Evolutionary conservation across 2,329 filamentous ascomycete species (phyloP).

Genomic region (Cordyceps javanica): DNA sequence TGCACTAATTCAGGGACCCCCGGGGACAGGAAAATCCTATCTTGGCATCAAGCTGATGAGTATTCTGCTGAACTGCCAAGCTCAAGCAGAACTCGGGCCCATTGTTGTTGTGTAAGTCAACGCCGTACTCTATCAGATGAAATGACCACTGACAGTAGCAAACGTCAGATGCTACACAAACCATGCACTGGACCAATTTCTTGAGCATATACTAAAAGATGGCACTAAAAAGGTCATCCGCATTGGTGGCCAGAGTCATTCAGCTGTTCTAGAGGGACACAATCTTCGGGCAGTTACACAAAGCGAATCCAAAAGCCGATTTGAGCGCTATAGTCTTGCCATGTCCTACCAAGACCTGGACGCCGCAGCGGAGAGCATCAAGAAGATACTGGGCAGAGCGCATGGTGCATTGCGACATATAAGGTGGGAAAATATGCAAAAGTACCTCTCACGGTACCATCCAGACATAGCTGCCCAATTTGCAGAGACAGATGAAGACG

Average conservation of each 20-base stretch:
- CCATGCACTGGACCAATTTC: conserved; percentile 44
- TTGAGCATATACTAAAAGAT: conserved; percentile 48
- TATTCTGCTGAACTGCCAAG: conserved; percentile 40
- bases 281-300: conserved; percentile 1
- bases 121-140: conserved; percentile 27
- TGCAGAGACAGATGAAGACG: not conserved
- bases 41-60: conserved; percentile 52
- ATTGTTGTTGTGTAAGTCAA: conserved; percentile 30
- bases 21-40: conserved; percentile 62
- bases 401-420: not conserved
- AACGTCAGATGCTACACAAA: conserved; percentile 31
- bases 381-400: not conserved
- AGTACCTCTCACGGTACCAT: not conserved
- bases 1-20: conserved; percentile 61
- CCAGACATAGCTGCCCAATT: not conserved
- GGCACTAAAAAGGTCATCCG: conserved; percentile 47
- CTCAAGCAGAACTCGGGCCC: conserved; percentile 34
- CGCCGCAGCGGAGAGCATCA: not conserved
- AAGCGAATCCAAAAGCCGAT: not conserved
- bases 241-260: conserved; percentile 37
- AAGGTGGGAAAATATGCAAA: not conserved
- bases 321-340: not conserved
- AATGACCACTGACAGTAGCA: not conserved
- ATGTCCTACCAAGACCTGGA: not conserved
- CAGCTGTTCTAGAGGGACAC: conserved; percentile 2